Evolutionary conservation across 192 early-diverging fungal species (phyloP), one percentile per base, ranked within the genome.

Genomic region (Haplosporangium gracile): DNA sequence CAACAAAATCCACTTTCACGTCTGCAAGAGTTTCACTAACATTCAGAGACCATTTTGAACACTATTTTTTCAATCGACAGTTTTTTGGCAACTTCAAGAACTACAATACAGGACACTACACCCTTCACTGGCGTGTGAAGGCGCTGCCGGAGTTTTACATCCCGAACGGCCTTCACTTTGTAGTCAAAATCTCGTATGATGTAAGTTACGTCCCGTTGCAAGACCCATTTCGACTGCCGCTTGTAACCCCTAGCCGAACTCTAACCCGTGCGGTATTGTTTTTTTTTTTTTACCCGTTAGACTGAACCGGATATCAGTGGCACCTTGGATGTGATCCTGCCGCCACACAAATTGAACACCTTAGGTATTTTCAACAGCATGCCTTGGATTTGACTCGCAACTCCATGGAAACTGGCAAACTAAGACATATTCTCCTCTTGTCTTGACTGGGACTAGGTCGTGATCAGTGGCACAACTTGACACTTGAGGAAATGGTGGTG

Each of bases 221-320:
- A 24, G 34, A 16, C 26, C 42, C 5, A 45, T 47, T 42, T 38
- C 42, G 40, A 16, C 38, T 24, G 15, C 47, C 36, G 53, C 36
- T 13, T 75, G 34, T 42, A 53, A 26, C 22, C 53, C 34, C 24
- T 18, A 40, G 34, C 5, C 29, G 7, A 20, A 65, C 60, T 32
- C 29, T 65, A 65, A 65, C 29, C 29, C 29, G 13, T 0, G 1
- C 29, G 60, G 26, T 8, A 38, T 51, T 16, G 18, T 5, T 40
- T 36, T 36, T 36, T 36, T 39, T 70, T 34, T 18, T 5, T 18
- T 34, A 16, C 8, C 22, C n/a, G 10, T 13, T 76, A 86, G 84
- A 29, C 68, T 8, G 84, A 86, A 26, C 79, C 84, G 6, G 84
- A 86, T 70, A 70, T 80, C 29, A 86, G 79, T 73, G 84, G 84